Percentiles rank a stretch among this genome's conserved stretches.
phyloP scores from a whole-genome alignment of 805 yeast genomes.

The Cyberlindnera galapagoensis region DNA sequence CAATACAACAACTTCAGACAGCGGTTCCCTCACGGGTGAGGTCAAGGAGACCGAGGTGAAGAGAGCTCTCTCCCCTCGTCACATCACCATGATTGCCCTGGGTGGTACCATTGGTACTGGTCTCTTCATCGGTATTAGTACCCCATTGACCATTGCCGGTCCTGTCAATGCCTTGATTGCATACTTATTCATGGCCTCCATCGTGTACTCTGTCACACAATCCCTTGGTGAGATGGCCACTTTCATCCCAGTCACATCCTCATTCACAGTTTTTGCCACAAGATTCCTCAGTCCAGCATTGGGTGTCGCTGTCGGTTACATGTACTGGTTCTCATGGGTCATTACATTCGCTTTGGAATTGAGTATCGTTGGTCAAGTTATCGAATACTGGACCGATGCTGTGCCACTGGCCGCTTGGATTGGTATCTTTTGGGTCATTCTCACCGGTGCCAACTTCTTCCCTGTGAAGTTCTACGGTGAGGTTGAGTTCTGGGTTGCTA shows the following conservation, averaged over 20 bases:
- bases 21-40: too few species aligned
- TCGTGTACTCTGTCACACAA: conserved; percentile 63
- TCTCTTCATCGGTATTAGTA: conserved; percentile 57
- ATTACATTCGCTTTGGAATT: conserved; percentile 70
- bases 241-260: conserved; percentile 58
- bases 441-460: conserved; percentile 49
- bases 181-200: conserved; percentile 56
- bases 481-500: conserved; percentile 69
- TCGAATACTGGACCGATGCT: conserved; percentile 56
- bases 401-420: conserved; percentile 75
- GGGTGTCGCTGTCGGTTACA: conserved; percentile 68
- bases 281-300: conserved; percentile 64
- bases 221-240: conserved; percentile 80
- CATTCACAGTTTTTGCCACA: conserved; percentile 64
- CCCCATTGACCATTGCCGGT: conserved; percentile 52
- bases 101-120: conserved; percentile 84
- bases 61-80: conserved; percentile 58
- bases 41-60: conserved; percentile 40
- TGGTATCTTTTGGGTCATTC: conserved; percentile 51
- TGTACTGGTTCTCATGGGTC: conserved; percentile 76
- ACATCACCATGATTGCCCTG: conserved; percentile 67
- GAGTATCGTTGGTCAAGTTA: conserved; percentile 63
- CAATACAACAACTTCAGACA: too few species aligned
- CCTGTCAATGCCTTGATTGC: conserved; percentile 65
- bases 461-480: conserved; percentile 73